A percentile compares a stretch with the other conserved stretches of the same genome.
Conservation (phyloP, 163 green algal species). For the Volvox carteri region DNA sequence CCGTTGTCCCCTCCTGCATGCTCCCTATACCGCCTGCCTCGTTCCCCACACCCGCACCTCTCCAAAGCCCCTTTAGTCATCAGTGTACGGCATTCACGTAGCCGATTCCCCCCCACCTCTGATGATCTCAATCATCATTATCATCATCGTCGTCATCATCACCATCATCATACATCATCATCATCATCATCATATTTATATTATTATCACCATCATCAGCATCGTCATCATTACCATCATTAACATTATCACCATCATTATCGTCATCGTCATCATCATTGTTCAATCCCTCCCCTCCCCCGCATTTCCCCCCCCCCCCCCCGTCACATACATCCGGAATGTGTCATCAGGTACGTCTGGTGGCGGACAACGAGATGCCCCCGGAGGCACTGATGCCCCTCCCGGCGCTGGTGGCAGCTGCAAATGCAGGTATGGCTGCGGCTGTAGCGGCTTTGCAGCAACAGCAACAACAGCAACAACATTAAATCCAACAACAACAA, state of each 20-base stretch:
- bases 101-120: neutral
- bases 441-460: neutral
- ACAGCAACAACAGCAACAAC: too few relatives aligned
- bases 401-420: neutral
- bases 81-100: neutral
- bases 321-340: too few relatives aligned
- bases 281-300: neutral
- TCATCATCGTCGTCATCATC: neutral
- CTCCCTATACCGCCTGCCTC: too few relatives aligned
- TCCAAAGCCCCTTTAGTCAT: neutral
- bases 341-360: constrained; percentile 14
- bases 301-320: neutral
- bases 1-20: too few relatives aligned
- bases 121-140: neutral
- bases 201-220: neutral
- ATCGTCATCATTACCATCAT: neutral
- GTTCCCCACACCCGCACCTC: too few relatives aligned
- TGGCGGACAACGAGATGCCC: constrained; percentile 50
- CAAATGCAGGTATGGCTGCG: neutral
- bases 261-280: neutral
- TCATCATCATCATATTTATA: neutral
- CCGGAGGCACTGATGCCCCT: neutral
- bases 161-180: neutral
- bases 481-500: constrained; percentile 6
- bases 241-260: neutral